These are phyloP conservation scores for Trichoderma arundinaceum DNA, from an alignment of 2,329 filamentous ascomycete genomes.

Conservation along the genomic window DNA sequence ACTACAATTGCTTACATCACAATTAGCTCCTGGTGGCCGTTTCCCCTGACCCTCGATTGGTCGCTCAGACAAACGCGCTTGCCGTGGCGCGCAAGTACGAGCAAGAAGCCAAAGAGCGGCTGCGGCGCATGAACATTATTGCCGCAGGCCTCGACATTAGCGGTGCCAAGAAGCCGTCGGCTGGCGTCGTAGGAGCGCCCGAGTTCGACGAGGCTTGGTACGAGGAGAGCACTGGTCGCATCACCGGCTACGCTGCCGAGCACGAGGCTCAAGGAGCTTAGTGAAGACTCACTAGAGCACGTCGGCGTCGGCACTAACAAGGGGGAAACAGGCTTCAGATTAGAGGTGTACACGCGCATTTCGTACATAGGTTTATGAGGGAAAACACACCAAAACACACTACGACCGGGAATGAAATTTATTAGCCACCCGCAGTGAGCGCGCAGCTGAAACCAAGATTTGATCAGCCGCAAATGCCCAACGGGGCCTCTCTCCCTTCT, in stretches of 20 bases:
- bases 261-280: constrained; percentile 26
- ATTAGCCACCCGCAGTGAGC: background rate
- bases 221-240: constrained; percentile 38
- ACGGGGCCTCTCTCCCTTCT: background rate
- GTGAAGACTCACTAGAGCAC: background rate
- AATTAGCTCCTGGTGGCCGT: constrained; percentile 73
- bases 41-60: constrained; percentile 66
- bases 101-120: constrained; percentile 73
- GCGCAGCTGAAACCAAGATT: background rate
- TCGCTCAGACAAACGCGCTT: constrained; percentile 73
- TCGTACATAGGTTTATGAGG: background rate
- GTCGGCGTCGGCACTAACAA: background rate
- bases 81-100: constrained; percentile 73
- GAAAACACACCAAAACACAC: background rate
- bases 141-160: constrained; percentile 75
- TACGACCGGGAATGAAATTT: background rate
- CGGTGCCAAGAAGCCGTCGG: constrained; percentile 36
- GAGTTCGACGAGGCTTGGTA: constrained; percentile 45
- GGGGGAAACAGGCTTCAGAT: background rate
- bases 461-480: background rate
- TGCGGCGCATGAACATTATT: constrained; percentile 77
- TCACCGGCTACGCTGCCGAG: background rate
- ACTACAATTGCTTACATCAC: background rate
- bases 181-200: constrained; percentile 26
- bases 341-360: background rate